These are phyloP conservation scores for Yarrowia galli DNA, from an alignment of 1,139 yeast species.

Conservation along the genomic window DNA sequence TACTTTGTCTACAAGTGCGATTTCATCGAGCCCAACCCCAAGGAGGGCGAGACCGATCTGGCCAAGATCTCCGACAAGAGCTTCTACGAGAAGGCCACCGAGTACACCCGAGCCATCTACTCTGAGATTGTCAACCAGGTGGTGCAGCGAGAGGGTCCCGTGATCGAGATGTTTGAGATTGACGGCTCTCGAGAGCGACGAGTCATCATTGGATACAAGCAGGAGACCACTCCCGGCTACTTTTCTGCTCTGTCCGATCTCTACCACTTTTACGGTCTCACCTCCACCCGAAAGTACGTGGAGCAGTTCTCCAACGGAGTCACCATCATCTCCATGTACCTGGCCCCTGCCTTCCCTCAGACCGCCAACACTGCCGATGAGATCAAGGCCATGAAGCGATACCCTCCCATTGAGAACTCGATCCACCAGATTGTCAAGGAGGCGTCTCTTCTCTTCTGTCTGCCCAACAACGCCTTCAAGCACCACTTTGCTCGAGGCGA, in stretches of 20 bases:
- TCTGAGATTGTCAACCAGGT: constrained; percentile 74
- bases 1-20: constrained; percentile 85
- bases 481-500: constrained; percentile 75
- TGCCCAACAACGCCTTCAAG: constrained; percentile 87
- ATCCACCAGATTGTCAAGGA: constrained; percentile 93
- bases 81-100: constrained; percentile 79
- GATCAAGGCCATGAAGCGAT: constrained; percentile 49
- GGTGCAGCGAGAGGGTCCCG: constrained; percentile 86
- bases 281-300: constrained; percentile 87
- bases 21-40: constrained; percentile 55
- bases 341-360: constrained; percentile 61
- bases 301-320: constrained; percentile 93
- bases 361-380: constrained; percentile 51
- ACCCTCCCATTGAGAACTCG: constrained; percentile 69
- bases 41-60: constrained; percentile 59
- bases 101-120: constrained; percentile 79
- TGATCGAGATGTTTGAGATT: constrained; percentile 83
- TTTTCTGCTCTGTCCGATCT: constrained; percentile 87
- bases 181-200: constrained; percentile 82
- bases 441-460: constrained; percentile 88
- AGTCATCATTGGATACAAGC: constrained; percentile 87
- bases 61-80: constrained; percentile 78
- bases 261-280: constrained; percentile 87
- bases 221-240: constrained; percentile 83
- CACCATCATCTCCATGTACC: constrained; percentile 85